A percentile compares a stretch with the other conserved stretches of the same genome.
These are phyloP conservation scores for Tetrastigma voinierianum DNA, from an alignment of 164 flowering plant genomes.

Conservation along the genomic window DNA sequence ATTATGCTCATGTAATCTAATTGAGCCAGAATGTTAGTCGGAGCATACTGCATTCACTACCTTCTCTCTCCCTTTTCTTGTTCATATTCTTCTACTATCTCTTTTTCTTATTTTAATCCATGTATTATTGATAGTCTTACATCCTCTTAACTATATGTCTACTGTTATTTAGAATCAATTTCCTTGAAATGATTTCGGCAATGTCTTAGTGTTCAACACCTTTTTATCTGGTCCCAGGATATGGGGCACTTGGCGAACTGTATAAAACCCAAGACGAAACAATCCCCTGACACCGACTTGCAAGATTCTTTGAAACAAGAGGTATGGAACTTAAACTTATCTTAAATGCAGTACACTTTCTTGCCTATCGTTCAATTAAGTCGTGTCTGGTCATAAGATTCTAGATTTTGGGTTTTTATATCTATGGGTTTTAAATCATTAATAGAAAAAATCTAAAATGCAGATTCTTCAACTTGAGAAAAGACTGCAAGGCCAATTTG, in stretches of 20 bases:
- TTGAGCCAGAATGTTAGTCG: not conserved
- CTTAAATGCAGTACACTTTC: not conserved
- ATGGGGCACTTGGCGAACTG: slow-evolving; percentile 29
- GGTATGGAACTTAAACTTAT: slow-evolving; percentile 43
- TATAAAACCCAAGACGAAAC: slow-evolving; percentile 30
- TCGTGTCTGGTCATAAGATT: not conserved
- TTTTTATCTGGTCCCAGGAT: slow-evolving; percentile 47
- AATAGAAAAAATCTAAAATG: not conserved
- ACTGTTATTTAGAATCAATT: not conserved
- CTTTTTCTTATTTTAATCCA: not conserved
- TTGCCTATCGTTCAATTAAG: not conserved
- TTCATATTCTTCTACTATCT: not conserved
- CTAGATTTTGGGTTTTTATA: not conserved
- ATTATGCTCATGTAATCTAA: not conserved
- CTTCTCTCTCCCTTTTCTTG: not conserved
- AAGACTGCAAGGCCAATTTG: slow-evolving; percentile 56
- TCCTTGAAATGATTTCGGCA: not conserved
- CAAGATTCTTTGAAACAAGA: slow-evolving; percentile 73
- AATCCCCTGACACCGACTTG: slow-evolving; percentile 35
- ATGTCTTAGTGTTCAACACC: slow-evolving; percentile 2
- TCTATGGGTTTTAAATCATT: not conserved
- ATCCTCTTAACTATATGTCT: not conserved
- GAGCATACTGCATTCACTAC: too few species aligned
- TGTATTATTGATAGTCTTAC: not conserved
- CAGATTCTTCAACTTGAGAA: slow-evolving; percentile 66